A percentile compares a stretch with the other conserved stretches of the same genome.
These are phyloP conservation scores for Powellomyces hirtus DNA, from an alignment of 192 early-diverging fungal species.

Conservation along the genomic window DNA sequence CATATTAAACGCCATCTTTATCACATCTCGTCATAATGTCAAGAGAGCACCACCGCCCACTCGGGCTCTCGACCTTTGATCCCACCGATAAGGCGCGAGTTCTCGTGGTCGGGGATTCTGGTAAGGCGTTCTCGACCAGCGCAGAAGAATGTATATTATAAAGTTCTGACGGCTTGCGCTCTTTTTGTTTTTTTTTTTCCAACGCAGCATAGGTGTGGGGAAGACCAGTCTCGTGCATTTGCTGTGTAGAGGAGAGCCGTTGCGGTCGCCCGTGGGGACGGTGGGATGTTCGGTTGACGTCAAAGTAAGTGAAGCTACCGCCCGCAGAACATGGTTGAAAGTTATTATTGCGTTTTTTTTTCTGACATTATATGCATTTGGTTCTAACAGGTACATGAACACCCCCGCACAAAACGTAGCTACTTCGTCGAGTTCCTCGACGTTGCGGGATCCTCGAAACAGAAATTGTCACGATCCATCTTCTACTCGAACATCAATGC, in stretches of 20 bases:
- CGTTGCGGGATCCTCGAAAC: slow-evolving; percentile 43
- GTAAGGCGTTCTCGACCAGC: background rate
- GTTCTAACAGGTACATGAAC: slow-evolving; percentile 24
- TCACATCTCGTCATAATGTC: too few relatives aligned
- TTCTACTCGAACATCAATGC: slow-evolving; percentile 49
- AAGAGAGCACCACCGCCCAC: background rate
- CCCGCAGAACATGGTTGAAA: too few relatives aligned
- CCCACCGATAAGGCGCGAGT: slow-evolving; percentile 27
- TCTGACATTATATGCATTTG: too few relatives aligned
- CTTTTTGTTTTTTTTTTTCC: too few relatives aligned
- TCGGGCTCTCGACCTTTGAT: slow-evolving; percentile 20
- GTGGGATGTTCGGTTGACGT: slow-evolving; percentile 55
- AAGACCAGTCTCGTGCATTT: slow-evolving; percentile 56
- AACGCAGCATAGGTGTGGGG: slow-evolving; percentile 35
- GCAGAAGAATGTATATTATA: background rate
- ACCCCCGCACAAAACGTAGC: slow-evolving; percentile 22
- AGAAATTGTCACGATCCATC: slow-evolving; percentile 47
- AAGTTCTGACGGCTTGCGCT: background rate
- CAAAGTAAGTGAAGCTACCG: slow-evolving; percentile 41
- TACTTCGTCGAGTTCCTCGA: slow-evolving; percentile 61
- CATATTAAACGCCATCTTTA: too few relatives aligned
- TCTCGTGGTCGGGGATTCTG: slow-evolving; percentile 29
- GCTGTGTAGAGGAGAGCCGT: slow-evolving; percentile 47
- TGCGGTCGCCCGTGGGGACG: slow-evolving; percentile 35
- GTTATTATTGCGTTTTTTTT: too few relatives aligned